Evolutionary conservation across 2,329 filamentous ascomycete genomes (phyloP).

Genomic region (Aspergillus hiratsukae): DNA sequence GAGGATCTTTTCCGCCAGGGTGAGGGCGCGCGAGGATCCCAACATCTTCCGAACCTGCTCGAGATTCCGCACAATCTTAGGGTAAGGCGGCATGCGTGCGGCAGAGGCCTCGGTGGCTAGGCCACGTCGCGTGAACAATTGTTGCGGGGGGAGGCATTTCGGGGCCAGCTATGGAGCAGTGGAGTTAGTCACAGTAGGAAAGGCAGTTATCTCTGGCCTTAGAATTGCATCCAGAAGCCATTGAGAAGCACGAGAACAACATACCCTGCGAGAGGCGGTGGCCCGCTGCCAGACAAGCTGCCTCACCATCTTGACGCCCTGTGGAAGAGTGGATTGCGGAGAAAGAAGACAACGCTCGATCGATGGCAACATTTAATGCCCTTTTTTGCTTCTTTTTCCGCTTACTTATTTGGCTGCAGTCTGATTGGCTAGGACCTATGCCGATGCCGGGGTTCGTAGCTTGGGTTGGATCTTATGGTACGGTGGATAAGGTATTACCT

Average conservation of each 20-base stretch:
- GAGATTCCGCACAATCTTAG: slow-evolving; percentile 73
- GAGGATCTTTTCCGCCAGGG: slow-evolving; percentile 94
- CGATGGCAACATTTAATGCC: background rate
- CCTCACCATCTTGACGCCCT: slow-evolving; percentile 31
- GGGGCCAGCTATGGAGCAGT: slow-evolving; percentile 24
- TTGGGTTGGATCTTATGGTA: slow-evolving; percentile 2
- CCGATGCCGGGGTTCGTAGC: slow-evolving; percentile 5
- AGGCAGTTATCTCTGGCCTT: background rate
- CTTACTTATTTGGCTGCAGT: background rate
- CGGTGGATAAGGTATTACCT: background rate
- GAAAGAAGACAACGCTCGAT: background rate
- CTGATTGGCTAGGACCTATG: slow-evolving; percentile 2
- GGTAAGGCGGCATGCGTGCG: slow-evolving; percentile 70
- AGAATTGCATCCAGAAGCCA: background rate
- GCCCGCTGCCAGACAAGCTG: slow-evolving; percentile 38
- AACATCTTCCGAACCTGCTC: slow-evolving; percentile 70
- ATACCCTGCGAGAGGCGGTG: slow-evolving; percentile 34
- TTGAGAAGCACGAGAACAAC: slow-evolving; percentile 11
- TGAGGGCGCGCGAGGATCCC: slow-evolving; percentile 60
- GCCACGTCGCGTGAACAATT: slow-evolving; percentile 26
- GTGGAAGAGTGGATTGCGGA: slow-evolving; percentile 4
- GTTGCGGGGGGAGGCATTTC: slow-evolving; percentile 30
- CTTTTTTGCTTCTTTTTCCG: background rate
- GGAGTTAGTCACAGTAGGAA: slow-evolving; percentile 8
- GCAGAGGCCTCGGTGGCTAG: slow-evolving; percentile 37